These are phyloP conservation scores for Sabuloglossum arenarium DNA, from an alignment of 495 filamentous ascomycete species.

Conservation along the genomic window DNA sequence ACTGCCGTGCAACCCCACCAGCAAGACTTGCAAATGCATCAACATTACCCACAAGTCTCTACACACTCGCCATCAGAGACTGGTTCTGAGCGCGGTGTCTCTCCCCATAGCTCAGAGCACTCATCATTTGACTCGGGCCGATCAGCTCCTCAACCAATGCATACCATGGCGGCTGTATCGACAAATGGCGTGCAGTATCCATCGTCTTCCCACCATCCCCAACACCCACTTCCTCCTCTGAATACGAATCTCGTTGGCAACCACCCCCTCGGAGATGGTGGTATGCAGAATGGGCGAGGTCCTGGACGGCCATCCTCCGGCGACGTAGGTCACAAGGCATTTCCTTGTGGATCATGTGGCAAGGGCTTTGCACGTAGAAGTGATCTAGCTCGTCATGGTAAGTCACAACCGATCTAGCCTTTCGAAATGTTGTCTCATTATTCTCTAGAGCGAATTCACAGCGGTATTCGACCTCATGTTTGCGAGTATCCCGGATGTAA, in stretches of 20 bases:
- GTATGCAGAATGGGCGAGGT: conserved; percentile 13
- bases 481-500: conserved; percentile 78
- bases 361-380: conserved; percentile 90
- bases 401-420: conserved; percentile 12
- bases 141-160: conserved; percentile 20
- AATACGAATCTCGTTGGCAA: conserved; percentile 7
- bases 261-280: conserved; percentile 21
- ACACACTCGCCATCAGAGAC: conserved; percentile 26
- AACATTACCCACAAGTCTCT: conserved; percentile 29
- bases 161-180: conserved; percentile 25
- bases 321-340: conserved; percentile 38
- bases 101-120: conserved; percentile 49
- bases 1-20: conserved; percentile 22
- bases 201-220: conserved; percentile 30
- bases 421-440: conserved; percentile 13
- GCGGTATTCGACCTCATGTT: conserved; percentile 73
- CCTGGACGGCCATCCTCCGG: conserved; percentile 6
- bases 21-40: conserved; percentile 27
- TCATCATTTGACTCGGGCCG: conserved; percentile 32
- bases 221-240: conserved; percentile 37
- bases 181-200: conserved; percentile 33
- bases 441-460: conserved; percentile 79
- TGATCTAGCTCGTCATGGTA: conserved; percentile 90
- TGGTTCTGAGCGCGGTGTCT: conserved; percentile 45
- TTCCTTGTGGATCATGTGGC: conserved; percentile 73